Percentiles rank a stretch among this genome's conserved stretches.
Conservation (phyloP, 2,329 filamentous ascomycete species). For the Sphaerostilbella broomeana region DNA sequence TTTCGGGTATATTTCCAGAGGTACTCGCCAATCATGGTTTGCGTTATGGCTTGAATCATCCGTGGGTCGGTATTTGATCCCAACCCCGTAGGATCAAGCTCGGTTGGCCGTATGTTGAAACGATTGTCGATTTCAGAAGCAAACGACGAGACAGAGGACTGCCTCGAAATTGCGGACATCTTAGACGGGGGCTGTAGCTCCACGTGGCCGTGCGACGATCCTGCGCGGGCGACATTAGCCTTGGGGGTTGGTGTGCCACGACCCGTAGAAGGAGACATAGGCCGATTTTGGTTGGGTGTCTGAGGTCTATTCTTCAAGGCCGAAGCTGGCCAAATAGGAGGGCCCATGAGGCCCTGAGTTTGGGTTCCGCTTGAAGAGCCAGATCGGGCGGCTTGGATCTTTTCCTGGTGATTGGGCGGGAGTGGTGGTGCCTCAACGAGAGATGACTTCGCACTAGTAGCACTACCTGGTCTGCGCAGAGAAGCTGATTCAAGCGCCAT, state of each 20-base stretch:
- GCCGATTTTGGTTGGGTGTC: constrained; percentile 50
- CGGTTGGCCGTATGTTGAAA: constrained; percentile 66
- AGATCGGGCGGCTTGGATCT: constrained; percentile 71
- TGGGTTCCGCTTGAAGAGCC: constrained; percentile 38
- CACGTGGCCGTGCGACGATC: constrained; percentile 39
- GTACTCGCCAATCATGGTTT: constrained; percentile 99
- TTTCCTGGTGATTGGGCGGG: constrained; percentile 74
- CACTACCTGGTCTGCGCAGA: constrained; percentile 60
- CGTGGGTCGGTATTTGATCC: constrained; percentile 77
- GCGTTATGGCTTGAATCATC: constrained; percentile 98
- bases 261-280: constrained; percentile 40
- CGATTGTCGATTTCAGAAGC: constrained; percentile 86
- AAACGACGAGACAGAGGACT: constrained; percentile 91
- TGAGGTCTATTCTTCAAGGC: constrained; percentile 52
- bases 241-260: constrained; percentile 55
- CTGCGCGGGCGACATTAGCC: constrained; percentile 36
- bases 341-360: constrained; percentile 60
- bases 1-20: constrained; percentile 99
- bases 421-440: constrained; percentile 57
- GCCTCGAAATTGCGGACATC: constrained; percentile 28
- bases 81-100: constrained; percentile 52
- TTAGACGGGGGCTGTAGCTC: constrained; percentile 45
- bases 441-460: constrained; percentile 54
- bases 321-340: constrained; percentile 76
- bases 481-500: constrained; percentile 30